phyloP scores from a whole-genome alignment of 176 grass and related monocot species.

The Saccharum officinarum region DNA sequence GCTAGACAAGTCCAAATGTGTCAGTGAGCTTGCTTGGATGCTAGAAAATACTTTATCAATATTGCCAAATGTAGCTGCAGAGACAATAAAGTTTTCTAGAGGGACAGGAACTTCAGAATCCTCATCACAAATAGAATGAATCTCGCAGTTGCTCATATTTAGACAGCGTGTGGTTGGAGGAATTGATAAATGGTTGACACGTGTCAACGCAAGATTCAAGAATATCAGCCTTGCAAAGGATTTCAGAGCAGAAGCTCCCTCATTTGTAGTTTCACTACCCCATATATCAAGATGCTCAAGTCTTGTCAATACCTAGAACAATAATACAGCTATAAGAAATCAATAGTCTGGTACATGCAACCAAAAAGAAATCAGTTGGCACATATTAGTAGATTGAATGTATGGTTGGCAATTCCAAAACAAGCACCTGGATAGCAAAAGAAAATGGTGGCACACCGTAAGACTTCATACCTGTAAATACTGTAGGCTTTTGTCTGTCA shows the following conservation, averaged over 20 bases:
- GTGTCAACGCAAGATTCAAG: constrained; percentile 82
- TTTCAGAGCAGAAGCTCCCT: constrained; percentile 58
- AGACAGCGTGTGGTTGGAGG: constrained; percentile 53
- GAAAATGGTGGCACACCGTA: not conserved
- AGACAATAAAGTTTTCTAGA: constrained; percentile 48
- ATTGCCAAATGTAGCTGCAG: constrained; percentile 52
- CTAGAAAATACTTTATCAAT: constrained; percentile 55
- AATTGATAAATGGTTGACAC: constrained; percentile 52
- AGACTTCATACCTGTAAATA: constrained; percentile 63
- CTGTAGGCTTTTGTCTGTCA: constrained; percentile 55
- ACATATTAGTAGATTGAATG: not conserved
- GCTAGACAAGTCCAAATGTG: constrained; percentile 64
- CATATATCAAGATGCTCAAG: constrained; percentile 90
- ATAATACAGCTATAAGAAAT: constrained; percentile 14
- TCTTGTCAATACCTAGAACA: constrained; percentile 66
- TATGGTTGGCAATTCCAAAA: not conserved
- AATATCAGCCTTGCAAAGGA: constrained; percentile 65
- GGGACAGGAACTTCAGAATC: constrained; percentile 39
- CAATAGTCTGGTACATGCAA: not conserved
- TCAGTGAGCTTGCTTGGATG: constrained; percentile 53
- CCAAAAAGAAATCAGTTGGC: not conserved
- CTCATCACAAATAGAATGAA: constrained; percentile 60
- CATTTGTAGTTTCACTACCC: constrained; percentile 70
- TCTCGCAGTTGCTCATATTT: constrained; percentile 85
- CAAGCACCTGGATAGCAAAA: not conserved